Percentiles rank a stretch among this genome's conserved stretches.
Evolutionary conservation across 1,139 yeast genomes (phyloP).

Genomic region (Yamadazyma aaseri): DNA sequence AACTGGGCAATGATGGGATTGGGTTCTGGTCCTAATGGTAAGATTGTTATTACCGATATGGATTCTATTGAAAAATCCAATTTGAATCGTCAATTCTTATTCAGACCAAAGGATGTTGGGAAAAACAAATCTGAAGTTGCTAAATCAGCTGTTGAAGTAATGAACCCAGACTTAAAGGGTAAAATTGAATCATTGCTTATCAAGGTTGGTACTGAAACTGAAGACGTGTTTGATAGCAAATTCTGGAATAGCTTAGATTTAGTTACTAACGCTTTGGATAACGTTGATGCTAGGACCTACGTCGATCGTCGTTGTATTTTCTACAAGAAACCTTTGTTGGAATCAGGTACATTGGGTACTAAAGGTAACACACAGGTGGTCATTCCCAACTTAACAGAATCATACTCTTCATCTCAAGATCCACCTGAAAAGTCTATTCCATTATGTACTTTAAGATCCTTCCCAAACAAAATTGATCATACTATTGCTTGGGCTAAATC

Average conservation of each 20-base stretch:
- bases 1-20: conserved; percentile 98
- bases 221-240: conserved; percentile 76
- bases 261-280: conserved; percentile 95
- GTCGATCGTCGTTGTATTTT: conserved; percentile 97
- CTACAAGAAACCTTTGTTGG: conserved; percentile 85
- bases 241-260: conserved; percentile 85
- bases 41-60: conserved; percentile 83
- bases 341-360: conserved; percentile 96
- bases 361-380: conserved; percentile 98
- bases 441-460: conserved; percentile 91
- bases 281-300: conserved; percentile 95
- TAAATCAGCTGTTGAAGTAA: conserved; percentile 72
- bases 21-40: conserved; percentile 88
- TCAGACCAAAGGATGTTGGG: conserved; percentile 94
- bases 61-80: conserved; percentile 95
- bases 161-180: conserved; percentile 83
- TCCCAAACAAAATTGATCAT: conserved; percentile 97
- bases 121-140: conserved; percentile 89
- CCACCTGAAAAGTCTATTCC: conserved; percentile 99
- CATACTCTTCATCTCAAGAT: conserved; percentile 94
- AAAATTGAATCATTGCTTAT: conserved; percentile 76
- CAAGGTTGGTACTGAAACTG: conserved; percentile 93
- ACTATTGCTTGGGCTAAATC: conserved; percentile 99
- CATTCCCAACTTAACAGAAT: conserved; percentile 88
- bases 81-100: conserved; percentile 91